Evolutionary conservation across 2,329 filamentous ascomycete species (phyloP).

Genomic region (Claviceps sorghi): DNA sequence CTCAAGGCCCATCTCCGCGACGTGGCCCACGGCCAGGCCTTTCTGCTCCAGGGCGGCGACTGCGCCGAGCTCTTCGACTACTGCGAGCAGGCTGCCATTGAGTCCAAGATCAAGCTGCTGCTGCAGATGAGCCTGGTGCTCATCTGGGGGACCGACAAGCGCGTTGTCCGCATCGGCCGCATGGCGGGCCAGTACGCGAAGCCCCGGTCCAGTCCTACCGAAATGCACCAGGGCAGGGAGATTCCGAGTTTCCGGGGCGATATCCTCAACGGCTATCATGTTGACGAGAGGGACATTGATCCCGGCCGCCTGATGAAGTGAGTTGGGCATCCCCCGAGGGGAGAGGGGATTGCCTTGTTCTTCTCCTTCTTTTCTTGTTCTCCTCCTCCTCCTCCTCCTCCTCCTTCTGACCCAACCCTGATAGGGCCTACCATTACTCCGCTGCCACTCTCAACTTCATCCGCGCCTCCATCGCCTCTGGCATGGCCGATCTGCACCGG

Average conservation of each 20-base stretch:
- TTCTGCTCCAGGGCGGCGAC: slow-evolving; percentile 89
- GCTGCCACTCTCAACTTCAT: slow-evolving; percentile 91
- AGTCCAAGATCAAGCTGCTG: slow-evolving; percentile 91
- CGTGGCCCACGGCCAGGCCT: slow-evolving; percentile 80
- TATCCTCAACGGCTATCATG: slow-evolving; percentile 78
- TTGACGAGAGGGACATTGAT: slow-evolving; percentile 64
- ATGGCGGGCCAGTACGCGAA: slow-evolving; percentile 98
- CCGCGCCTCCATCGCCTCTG: slow-evolving; percentile 66
- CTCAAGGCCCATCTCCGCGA: slow-evolving; percentile 68
- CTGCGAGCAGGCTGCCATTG: slow-evolving; percentile 76
- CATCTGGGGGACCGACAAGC: slow-evolving; percentile 70
- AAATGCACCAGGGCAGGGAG: slow-evolving; percentile 63
- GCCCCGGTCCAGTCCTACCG: slow-evolving; percentile 76
- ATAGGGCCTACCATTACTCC: slow-evolving; percentile 83
- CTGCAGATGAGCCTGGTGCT: slow-evolving; percentile 94
- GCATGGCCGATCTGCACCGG: slow-evolving; percentile 84
- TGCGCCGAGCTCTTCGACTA: slow-evolving; percentile 97
- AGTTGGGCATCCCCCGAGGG: slow-evolving; percentile 9
- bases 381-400: not conserved
- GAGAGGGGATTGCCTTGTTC: not conserved
- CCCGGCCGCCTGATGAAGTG: slow-evolving; percentile 65
- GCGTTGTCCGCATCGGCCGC: slow-evolving; percentile 82
- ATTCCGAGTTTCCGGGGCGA: slow-evolving; percentile 89
- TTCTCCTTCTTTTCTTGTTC: not conserved
- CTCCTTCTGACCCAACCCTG: not conserved